Evolutionary conservation across 2,329 filamentous ascomycete species (phyloP).

Genomic region (Diaporthe capsici): DNA sequence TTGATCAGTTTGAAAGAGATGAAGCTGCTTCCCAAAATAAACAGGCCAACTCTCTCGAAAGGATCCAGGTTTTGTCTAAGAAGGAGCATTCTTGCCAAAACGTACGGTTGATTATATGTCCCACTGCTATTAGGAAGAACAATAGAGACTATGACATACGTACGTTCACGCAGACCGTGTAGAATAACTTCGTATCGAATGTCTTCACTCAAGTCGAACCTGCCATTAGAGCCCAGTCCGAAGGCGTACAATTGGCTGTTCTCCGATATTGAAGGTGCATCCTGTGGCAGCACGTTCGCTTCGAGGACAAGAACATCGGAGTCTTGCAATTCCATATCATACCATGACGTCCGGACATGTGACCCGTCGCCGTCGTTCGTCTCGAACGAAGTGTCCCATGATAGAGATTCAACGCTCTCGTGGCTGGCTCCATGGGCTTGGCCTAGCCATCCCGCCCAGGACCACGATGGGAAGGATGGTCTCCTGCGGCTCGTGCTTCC

Average conservation of each 20-base stretch:
- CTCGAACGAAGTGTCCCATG: not conserved
- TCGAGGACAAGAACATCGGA: not conserved
- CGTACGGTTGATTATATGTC: no score
- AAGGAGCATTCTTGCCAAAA: conserved; percentile 6
- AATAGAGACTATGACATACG: not conserved
- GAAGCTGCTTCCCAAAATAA: not conserved
- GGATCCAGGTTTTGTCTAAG: not conserved
- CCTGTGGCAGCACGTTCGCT: not conserved
- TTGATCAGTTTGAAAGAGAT: conserved; percentile 10
- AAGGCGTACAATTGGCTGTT: not conserved
- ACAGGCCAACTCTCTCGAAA: not conserved
- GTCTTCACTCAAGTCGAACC: not conserved
- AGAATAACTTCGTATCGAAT: not conserved
- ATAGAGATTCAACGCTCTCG: not conserved
- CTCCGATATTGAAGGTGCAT: not conserved
- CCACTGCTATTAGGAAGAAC: not conserved
- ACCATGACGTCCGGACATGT: not conserved
- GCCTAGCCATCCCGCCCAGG: not conserved
- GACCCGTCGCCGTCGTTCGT: not conserved
- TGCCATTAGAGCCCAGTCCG: not conserved
- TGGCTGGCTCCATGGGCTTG: not conserved
- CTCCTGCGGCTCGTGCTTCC: not conserved
- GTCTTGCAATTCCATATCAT: not conserved
- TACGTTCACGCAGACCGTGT: not conserved
- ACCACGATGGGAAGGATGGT: not conserved